Evolutionary conservation across 1,139 yeast genomes (phyloP).

Genomic region (Chernovozyma aurita): DNA sequence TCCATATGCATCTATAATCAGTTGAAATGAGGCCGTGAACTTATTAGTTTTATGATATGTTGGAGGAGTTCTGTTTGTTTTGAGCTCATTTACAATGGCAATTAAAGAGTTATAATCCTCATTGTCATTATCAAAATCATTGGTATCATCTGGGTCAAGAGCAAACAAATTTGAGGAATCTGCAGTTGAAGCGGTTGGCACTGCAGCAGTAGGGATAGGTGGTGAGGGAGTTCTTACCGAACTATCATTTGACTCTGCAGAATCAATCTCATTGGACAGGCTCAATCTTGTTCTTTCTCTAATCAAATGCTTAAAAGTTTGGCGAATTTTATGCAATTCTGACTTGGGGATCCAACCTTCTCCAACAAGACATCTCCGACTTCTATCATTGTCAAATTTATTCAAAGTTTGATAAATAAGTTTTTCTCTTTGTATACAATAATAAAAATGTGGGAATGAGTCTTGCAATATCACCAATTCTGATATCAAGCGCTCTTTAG

Average conservation of each 20-base stretch:
- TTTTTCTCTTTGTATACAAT: conserved; percentile 62
- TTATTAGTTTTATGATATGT: conserved; percentile 90
- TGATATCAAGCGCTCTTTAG: conserved; percentile 63
- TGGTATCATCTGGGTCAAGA: conserved; percentile 24
- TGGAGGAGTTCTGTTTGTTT: conserved; percentile 86
- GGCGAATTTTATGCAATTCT: conserved; percentile 24
- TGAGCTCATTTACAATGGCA: conserved; percentile 70
- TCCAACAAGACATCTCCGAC: conserved; percentile 86
- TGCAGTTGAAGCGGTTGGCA: conserved; percentile 7
- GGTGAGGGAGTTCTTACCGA: not conserved
- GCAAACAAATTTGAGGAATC: conserved; percentile 36
- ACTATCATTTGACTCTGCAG: conserved; percentile 3
- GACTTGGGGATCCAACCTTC: conserved; percentile 88
- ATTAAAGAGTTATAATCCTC: conserved; percentile 29
- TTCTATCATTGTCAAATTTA: conserved; percentile 76
- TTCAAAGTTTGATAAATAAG: conserved; percentile 73
- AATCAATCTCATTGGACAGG: conserved; percentile 6
- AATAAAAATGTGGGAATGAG: conserved; percentile 29
- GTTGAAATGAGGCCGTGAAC: conserved; percentile 88
- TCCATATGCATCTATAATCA: conserved; percentile 93
- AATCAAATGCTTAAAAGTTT: conserved; percentile 22
- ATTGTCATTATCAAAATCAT: conserved; percentile 16
- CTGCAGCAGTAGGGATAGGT: conserved; percentile 1
- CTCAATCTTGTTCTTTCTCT: conserved; percentile 18
- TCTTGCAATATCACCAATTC: conserved; percentile 73